A percentile compares a stretch with the other conserved stretches of the same genome.
phyloP scores from a whole-genome alignment of 78 protist species.

The Guillardia theta region DNA sequence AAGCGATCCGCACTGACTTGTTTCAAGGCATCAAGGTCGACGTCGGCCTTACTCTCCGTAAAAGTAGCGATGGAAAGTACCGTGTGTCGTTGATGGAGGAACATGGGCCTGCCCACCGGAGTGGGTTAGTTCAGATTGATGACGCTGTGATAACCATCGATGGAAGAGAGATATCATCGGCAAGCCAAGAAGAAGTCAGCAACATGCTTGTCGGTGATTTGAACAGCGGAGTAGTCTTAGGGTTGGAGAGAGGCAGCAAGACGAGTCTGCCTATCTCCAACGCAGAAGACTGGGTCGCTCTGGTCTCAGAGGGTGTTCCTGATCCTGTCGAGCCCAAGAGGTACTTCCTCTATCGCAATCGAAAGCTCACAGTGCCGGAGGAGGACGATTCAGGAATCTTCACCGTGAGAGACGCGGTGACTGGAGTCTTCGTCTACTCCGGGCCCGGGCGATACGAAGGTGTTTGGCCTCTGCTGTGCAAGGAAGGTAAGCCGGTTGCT shows the following conservation, averaged over 20 bases:
- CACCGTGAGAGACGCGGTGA: neutral
- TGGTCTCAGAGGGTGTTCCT: neutral
- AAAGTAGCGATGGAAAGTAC: neutral
- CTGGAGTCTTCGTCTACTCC: neutral
- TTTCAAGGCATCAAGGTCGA: neutral
- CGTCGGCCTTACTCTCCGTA: neutral
- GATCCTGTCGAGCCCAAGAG: neutral
- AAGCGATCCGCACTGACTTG: neutral
- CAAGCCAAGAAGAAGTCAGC: neutral
- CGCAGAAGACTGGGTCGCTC: neutral
- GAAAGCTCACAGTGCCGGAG: neutral
- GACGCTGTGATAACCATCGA: neutral
- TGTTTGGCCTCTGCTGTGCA: neutral
- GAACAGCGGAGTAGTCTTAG: neutral
- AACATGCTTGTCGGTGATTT: neutral
- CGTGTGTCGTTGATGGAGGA: neutral
- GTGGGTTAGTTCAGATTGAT: neutral
- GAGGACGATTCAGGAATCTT: neutral
- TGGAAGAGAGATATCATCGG: neutral
- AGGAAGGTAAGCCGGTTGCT: neutral
- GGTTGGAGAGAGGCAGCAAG: neutral
- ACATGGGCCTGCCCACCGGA: neutral
- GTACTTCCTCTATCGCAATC: neutral
- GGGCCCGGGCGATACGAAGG: neutral
- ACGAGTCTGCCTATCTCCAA: neutral